phyloP scores from a whole-genome alignment of 176 grass and related monocot species.

The Raddia distichophylla region DNA sequence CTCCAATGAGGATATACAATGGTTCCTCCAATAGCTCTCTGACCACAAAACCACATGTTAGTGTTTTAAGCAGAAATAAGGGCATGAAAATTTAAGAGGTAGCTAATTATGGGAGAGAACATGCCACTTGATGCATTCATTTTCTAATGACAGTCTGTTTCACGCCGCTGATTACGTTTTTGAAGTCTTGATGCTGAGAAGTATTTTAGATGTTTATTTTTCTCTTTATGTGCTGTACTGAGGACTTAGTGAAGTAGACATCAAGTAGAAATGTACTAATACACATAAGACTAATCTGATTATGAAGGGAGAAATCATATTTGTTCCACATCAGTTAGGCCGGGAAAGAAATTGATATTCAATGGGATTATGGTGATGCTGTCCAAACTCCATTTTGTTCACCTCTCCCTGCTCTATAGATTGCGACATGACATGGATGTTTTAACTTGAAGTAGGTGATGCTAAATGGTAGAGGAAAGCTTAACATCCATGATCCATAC shows the following conservation, averaged over 20 bases:
- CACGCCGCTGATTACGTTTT: not conserved
- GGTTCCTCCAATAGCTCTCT: slow-evolving; percentile 1
- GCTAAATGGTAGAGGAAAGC: slow-evolving; percentile 17
- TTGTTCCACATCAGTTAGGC: slow-evolving; percentile 22
- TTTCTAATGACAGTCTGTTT: slow-evolving; percentile 17
- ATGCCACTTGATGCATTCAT: not conserved
- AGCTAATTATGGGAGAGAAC: not conserved
- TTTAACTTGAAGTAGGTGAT: slow-evolving; percentile 51
- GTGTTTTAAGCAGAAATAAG: not conserved
- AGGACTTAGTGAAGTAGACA: slow-evolving; percentile 13
- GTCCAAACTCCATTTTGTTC: not conserved
- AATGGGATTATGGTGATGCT: not conserved
- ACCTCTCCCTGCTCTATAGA: slow-evolving; percentile 25
- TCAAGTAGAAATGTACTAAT: slow-evolving; percentile 22
- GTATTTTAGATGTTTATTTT: not conserved
- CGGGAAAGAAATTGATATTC: not conserved
- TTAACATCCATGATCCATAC: slow-evolving; percentile 15
- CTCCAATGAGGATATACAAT: slow-evolving; percentile 23
- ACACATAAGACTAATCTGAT: not conserved
- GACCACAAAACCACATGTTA: not conserved
- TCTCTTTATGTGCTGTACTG: not conserved
- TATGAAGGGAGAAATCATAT: not conserved
- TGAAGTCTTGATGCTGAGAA: not conserved
- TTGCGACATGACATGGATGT: slow-evolving; percentile 44
- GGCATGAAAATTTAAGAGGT: not conserved